Evolutionary conservation across 1,139 yeast species (phyloP).

Genomic region (Pichia sp.): DNA sequence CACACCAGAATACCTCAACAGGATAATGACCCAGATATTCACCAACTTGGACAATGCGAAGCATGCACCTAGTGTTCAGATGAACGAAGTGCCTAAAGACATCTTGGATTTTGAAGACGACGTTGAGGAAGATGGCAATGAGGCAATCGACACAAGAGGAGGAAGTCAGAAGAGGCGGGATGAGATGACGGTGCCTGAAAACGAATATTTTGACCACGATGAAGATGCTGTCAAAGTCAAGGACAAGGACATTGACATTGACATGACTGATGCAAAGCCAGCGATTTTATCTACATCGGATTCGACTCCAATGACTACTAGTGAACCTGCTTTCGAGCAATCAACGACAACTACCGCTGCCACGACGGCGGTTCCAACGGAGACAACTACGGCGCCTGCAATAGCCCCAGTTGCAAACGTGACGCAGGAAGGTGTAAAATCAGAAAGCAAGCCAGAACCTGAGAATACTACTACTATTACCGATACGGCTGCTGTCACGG

Average conservation of each 20-base stretch:
- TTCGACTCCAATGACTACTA: background rate
- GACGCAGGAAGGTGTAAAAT: background rate
- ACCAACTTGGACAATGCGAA: constrained; percentile 80
- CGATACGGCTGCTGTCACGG: background rate
- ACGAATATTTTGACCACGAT: constrained; percentile 64
- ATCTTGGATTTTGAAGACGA: constrained; percentile 79
- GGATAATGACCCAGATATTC: constrained; percentile 72
- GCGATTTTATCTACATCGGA: background rate
- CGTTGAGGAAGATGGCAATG: constrained; percentile 64
- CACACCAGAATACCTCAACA: constrained; percentile 86
- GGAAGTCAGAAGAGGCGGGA: constrained; percentile 87
- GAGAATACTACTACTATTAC: background rate
- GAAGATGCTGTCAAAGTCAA: constrained; percentile 40
- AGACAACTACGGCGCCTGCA: background rate
- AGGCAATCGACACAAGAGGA: constrained; percentile 82
- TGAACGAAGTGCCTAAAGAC: constrained; percentile 85
- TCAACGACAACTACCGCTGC: background rate
- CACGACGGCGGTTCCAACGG: too few species aligned
- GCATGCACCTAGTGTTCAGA: constrained; percentile 94
- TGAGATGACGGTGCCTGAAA: constrained; percentile 58
- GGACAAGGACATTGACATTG: constrained; percentile 15
- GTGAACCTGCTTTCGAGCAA: background rate
- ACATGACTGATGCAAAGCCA: background rate
- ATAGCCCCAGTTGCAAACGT: background rate
- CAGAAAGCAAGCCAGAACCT: constrained; percentile 14